Percentiles rank a stretch among this genome's conserved stretches.
These are phyloP conservation scores for Pyrenochaeta sp. DNA, from an alignment of 2,329 filamentous ascomycete genomes.

Conservation along the genomic window DNA sequence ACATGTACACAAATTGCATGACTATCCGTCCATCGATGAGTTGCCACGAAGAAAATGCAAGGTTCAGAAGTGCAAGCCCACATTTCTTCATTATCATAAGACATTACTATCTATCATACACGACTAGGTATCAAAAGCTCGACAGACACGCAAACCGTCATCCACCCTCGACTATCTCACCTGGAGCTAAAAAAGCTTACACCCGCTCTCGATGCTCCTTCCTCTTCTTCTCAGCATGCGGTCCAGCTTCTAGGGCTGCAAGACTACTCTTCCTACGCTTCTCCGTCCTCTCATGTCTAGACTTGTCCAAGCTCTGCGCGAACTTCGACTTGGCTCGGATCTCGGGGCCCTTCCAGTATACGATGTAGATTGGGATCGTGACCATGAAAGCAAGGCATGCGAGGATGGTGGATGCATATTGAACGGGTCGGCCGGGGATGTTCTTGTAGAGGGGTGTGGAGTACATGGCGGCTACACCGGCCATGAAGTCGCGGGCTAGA, in stretches of 20 bases:
- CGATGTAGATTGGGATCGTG: constrained; percentile 62
- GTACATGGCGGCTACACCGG: constrained; percentile 74
- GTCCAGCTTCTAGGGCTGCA: constrained; percentile 11
- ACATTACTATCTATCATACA: background rate
- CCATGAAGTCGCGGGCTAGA: constrained; percentile 76
- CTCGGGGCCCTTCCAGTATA: constrained; percentile 64
- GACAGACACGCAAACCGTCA: no score
- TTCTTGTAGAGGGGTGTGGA: constrained; percentile 61
- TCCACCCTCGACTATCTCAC: background rate
- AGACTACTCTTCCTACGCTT: constrained; percentile 39
- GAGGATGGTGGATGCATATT: constrained; percentile 64
- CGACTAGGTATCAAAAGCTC: background rate
- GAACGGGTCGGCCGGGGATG: constrained; percentile 53
- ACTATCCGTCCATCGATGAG: no score
- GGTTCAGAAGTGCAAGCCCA: background rate
- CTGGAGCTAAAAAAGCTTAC: background rate
- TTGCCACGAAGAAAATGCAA: background rate
- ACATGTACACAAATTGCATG: no score
- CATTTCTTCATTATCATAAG: background rate
- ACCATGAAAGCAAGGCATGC: constrained; percentile 60
- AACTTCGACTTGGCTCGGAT: constrained; percentile 63
- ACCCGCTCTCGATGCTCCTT: constrained; percentile 14
- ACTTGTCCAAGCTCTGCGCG: constrained; percentile 55
- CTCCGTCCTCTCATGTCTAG: constrained; percentile 36
- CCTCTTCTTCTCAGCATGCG: constrained; percentile 6